These are phyloP conservation scores for Colletotrichum falcatum DNA, from an alignment of 2,329 filamentous ascomycete species.

Conservation along the genomic window DNA sequence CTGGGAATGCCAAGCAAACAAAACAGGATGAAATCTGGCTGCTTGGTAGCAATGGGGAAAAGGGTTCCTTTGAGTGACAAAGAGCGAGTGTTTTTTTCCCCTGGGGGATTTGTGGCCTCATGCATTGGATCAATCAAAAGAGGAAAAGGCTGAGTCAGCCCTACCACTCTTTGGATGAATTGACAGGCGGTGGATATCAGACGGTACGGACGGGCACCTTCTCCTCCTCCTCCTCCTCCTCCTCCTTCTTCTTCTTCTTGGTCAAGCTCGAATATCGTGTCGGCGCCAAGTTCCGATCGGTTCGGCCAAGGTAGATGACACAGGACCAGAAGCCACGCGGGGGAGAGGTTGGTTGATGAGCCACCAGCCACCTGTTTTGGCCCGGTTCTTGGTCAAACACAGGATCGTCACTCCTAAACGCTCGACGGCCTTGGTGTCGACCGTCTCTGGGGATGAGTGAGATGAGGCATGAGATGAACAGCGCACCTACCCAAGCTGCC, in stretches of 20 bases:
- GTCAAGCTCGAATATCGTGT: background rate
- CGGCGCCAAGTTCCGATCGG: slow-evolving; percentile 37
- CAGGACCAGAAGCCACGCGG: background rate
- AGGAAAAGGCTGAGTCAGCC: background rate
- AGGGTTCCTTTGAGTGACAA: background rate
- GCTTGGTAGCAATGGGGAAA: background rate
- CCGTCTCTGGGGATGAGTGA: background rate
- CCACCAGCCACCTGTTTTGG: slow-evolving; percentile 6
- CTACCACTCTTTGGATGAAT: background rate
- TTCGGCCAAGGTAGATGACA: slow-evolving; percentile 39
- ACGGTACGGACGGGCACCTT: background rate
- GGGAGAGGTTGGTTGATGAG: background rate
- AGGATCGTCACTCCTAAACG: slow-evolving; percentile 7
- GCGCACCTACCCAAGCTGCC: too few relatives aligned
- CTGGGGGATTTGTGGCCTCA: background rate
- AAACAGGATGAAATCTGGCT: background rate
- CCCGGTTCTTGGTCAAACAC: background rate
- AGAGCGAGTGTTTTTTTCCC: background rate
- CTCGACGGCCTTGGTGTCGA: background rate
- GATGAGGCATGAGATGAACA: too few relatives aligned
- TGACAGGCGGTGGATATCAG: background rate
- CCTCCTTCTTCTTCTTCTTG: too few relatives aligned
- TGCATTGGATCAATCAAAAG: background rate
- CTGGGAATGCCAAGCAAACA: slow-evolving; percentile 16
- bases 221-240: too few relatives aligned